A percentile compares a stretch with the other conserved stretches of the same genome.
Conservation (phyloP, 1,139 yeast genomes). For the Geotrichum bryndzae region DNA sequence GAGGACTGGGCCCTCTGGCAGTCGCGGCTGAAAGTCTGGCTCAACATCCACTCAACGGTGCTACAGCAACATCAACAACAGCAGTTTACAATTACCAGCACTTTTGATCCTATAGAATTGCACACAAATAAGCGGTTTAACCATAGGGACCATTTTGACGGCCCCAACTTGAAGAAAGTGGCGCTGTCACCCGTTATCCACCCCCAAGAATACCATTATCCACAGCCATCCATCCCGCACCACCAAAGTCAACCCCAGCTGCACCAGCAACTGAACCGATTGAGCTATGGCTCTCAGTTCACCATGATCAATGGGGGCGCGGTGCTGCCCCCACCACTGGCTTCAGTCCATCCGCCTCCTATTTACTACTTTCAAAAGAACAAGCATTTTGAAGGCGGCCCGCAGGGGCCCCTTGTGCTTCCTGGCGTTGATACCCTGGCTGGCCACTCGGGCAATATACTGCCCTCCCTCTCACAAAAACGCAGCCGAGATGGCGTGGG, state of each 20-base stretch:
- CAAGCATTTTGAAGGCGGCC: not conserved
- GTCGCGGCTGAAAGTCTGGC: slow-evolving; percentile 25
- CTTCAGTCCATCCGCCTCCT: not conserved
- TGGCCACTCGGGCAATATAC: not conserved
- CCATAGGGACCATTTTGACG: not conserved
- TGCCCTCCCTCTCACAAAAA: not conserved
- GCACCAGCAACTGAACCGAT: not conserved
- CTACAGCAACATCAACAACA: not conserved
- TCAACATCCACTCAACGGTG: slow-evolving; percentile 21
- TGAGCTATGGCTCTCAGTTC: not conserved
- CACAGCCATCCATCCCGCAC: not conserved
- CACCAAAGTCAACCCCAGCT: not conserved
- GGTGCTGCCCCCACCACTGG: not conserved
- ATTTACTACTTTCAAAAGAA: not conserved
- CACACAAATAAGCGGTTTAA: not conserved
- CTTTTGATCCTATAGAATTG: not conserved
- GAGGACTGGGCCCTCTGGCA: slow-evolving; percentile 33
- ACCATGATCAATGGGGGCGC: not conserved
- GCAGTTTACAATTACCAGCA: not conserved
- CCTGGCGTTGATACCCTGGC: not conserved
- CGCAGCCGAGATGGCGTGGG: not conserved
- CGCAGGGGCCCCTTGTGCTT: not conserved
- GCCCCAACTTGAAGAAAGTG: not conserved
- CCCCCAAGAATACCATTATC: not conserved
- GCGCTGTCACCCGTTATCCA: not conserved